Evolutionary conservation across 140 eudicot species (phyloP).

Genomic region (Erigeron philadelphicus): DNA sequence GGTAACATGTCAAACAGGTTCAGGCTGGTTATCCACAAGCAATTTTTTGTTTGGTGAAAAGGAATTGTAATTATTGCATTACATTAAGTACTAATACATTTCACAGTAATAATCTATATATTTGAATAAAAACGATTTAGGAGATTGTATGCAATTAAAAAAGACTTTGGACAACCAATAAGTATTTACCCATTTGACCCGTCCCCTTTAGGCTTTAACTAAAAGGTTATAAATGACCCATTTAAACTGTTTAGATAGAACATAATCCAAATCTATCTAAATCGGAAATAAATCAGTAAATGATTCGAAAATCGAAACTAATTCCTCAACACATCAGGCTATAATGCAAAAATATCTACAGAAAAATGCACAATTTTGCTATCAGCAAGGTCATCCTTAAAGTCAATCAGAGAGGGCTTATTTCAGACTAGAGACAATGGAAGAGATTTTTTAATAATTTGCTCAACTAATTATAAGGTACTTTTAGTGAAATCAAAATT

Average conservation of each 20-base stretch:
- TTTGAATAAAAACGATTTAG: neutral
- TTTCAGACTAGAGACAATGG: constrained; percentile 2
- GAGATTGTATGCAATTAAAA: neutral
- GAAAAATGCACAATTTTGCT: neutral
- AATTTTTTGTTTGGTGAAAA: too few species aligned
- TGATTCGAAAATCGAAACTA: neutral
- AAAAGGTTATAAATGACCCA: neutral
- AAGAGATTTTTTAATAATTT: neutral
- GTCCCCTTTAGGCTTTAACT: neutral
- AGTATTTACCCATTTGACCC: neutral
- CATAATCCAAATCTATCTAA: neutral
- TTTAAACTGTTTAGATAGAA: neutral
- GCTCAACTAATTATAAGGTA: neutral
- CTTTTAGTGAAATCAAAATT: neutral
- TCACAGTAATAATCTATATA: neutral
- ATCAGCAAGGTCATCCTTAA: constrained; percentile 4
- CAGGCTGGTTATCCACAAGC: neutral
- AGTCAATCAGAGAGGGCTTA: constrained; percentile 2
- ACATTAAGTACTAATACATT: too few species aligned
- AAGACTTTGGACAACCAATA: neutral
- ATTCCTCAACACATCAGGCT: neutral
- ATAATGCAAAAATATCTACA: neutral
- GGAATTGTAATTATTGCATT: too few species aligned
- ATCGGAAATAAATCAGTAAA: neutral
- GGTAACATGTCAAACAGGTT: neutral